Evolutionary conservation across 2,329 filamentous ascomycete species (phyloP).

Genomic region (Aspergillus intermedius): DNA sequence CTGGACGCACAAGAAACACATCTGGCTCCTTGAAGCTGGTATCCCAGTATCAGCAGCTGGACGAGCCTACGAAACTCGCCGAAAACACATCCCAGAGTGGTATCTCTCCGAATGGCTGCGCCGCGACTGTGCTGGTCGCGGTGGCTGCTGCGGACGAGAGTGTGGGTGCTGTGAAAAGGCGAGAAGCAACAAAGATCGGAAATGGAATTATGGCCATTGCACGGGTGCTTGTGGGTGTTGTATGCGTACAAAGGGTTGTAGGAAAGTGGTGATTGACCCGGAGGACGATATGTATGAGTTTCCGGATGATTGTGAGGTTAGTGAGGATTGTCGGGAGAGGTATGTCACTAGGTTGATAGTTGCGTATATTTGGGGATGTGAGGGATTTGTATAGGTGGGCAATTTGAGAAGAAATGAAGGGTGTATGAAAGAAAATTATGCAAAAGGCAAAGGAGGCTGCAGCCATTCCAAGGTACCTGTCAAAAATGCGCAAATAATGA

Average conservation of each 20-base stretch:
- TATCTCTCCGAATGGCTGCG: background rate
- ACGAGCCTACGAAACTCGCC: background rate
- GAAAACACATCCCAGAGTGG: background rate
- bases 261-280: too few relatives aligned
- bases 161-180: constrained; percentile 2
- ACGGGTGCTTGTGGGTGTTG: background rate
- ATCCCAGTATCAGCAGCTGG: background rate
- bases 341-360: too few relatives aligned
- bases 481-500: background rate
- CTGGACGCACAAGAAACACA: background rate
- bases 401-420: too few relatives aligned
- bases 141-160: background rate
- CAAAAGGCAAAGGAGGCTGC: too few relatives aligned
- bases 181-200: background rate
- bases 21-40: background rate
- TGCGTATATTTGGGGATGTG: too few relatives aligned
- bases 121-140: background rate
- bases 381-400: too few relatives aligned
- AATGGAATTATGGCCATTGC: background rate
- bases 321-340: too few relatives aligned
- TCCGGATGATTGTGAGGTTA: too few relatives aligned
- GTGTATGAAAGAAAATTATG: too few relatives aligned
- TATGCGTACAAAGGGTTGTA: background rate
- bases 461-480: too few relatives aligned
- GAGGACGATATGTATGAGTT: too few relatives aligned